Evolutionary conservation across 129 eudicot genomes (phyloP), one percentile per base, ranked within the genome.

Genomic region (Dittrichia graveolens): DNA sequence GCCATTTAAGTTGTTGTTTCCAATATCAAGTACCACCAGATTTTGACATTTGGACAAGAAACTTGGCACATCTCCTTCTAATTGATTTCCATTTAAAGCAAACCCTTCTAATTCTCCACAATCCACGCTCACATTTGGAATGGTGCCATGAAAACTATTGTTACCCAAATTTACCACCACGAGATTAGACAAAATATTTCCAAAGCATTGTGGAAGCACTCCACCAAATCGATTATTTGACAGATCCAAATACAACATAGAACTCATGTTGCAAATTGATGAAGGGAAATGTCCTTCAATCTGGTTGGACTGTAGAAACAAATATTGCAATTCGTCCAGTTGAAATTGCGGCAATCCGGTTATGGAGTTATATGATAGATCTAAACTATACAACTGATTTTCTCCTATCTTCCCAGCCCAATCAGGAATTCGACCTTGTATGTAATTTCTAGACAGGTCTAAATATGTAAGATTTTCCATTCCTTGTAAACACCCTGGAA

Each of bases 61-160:
- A 6, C 10, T 61, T 0, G 89, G 87, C 38, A 87, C 52, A 50
- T 16, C 6, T 19, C 92, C 92, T 50, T 72, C 42, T 8, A 83
- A 45, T 13, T 34, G 47, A 76, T 87, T 87, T 31, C 61, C 48
- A 2, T 68, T 57, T 54, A 81, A 71, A 56, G 56, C 54, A 13
- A 84, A 53, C 50, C 44, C 56, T 41, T 39, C 44, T 60, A 73
- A 2, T 3, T 24, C 31, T 24, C 67, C 54, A 13, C 73, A 78
- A 5, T 37, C 64, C 13, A 3, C 43, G 7, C 19, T 67, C 11
- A 19, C 18, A 15, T 59, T 61, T 6, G 84, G 86, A 66, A 85
- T 50, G 39, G 45, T 65, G 2, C 85, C 87, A 34, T 48, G 61
- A 63, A 78, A 74, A 6, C 10, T 14, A 57, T 83, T 83, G 14